Percentiles rank a stretch among this genome's conserved stretches.
Conservation (phyloP, 2,329 filamentous ascomycete genomes). For the Penicillium sp. region DNA sequence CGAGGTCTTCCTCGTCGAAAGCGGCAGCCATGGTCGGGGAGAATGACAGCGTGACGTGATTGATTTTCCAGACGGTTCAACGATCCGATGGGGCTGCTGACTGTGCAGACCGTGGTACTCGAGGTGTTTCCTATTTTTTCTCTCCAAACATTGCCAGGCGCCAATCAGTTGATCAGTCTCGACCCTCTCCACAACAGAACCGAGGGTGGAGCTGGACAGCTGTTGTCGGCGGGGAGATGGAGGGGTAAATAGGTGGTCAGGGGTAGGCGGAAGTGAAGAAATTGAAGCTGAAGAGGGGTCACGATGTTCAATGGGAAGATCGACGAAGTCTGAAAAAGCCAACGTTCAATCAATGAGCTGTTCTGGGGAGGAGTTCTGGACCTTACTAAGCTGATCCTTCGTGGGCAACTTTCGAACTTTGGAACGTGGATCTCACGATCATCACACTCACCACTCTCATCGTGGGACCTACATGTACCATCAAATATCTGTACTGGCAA, state of each 20-base stretch:
- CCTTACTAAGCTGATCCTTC: conserved; percentile 9
- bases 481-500: too few relatives aligned
- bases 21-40: conserved; percentile 40
- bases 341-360: not conserved
- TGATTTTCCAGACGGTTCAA: conserved; percentile 29
- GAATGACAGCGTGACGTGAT: conserved; percentile 39
- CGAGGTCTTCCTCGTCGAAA: conserved; percentile 80
- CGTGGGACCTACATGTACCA: not conserved
- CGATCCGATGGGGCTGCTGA: conserved; percentile 19
- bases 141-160: conserved; percentile 7
- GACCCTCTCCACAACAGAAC: conserved; percentile 27
- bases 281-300: not conserved
- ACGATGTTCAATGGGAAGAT: not conserved
- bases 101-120: conserved; percentile 21
- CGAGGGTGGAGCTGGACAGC: conserved; percentile 26
- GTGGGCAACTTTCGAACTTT: too few relatives aligned
- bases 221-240: conserved; percentile 7
- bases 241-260: conserved; percentile 2
- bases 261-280: not conserved
- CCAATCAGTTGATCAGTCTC: conserved; percentile 26
- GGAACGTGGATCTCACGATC: conserved; percentile 4
- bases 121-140: conserved; percentile 13
- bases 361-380: conserved; percentile 5
- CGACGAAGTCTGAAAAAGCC: not conserved
- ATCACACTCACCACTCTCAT: not conserved